Evolutionary conservation across 345 rosid genomes (phyloP), one percentile per base, ranked within the genome.

Genomic region (Acer campestre): DNA sequence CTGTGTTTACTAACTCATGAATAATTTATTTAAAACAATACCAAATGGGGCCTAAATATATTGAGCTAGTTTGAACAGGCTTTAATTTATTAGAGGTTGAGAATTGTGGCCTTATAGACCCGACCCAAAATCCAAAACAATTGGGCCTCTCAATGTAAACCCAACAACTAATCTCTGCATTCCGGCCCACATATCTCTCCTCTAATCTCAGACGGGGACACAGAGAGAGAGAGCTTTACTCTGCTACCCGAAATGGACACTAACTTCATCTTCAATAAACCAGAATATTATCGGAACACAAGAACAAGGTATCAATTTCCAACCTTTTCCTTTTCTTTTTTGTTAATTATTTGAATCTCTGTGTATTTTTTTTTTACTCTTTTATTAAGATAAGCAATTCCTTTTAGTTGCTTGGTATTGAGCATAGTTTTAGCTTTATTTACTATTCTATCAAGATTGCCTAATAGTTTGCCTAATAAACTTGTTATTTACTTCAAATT

Each of bases 191-290:
- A 53, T 0, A 4, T 16, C n/a, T 53, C n/a, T 53, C 58, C n/a
- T 1, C 18, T 14, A 49, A 49, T 49, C n/a, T 53, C 58, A 18
- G 12, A 66, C 8, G 0, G 51, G 38, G 40, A 63, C 23, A 38
- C 0, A 8, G 46, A 65, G 69, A 8, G 18, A 64, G 46, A 66
- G 40, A 5, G 22, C 74, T 27, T 16, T 11, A 25, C 42, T 27
- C 7, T 67, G 73, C 42, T 27, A 70, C 35, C 61, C 62, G 44
- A 51, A 70, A 70, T 70, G 17, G 38, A 53, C 10, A 51, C 10
- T 16, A 70, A 51, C 44, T 70, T 49, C 35, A 14, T 70, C 9
- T 31, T 70, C 74, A 27, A 38, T 0, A 27, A 17, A 16, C 46
- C 9, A n/a, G 16, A 38, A 10, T 46, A 67, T 67, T 20, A n/a